phyloP scores from a whole-genome alignment of 495 filamentous ascomycete species.

The Sordaria brevicollis region DNA sequence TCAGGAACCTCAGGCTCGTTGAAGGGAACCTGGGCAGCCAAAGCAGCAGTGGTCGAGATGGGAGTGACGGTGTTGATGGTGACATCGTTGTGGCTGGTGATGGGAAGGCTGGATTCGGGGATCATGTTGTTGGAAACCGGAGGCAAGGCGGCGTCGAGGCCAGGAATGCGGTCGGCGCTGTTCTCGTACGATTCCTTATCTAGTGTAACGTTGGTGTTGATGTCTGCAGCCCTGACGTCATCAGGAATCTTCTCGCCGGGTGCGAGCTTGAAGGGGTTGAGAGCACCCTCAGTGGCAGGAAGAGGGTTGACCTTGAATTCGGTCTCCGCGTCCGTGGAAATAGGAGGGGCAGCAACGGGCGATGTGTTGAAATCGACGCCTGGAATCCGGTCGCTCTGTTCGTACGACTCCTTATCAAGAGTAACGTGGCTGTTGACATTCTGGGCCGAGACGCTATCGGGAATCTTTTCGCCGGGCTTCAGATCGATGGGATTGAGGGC shows the following conservation, averaged over 20 bases:
- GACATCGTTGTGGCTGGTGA: conserved; percentile 40
- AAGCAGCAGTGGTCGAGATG: conserved; percentile 58
- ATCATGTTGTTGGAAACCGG: conserved; percentile 57
- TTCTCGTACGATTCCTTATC: conserved; percentile 81
- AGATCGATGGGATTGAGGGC: conserved; percentile 67
- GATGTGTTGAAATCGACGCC: conserved; percentile 20
- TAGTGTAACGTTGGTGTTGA: conserved; percentile 53
- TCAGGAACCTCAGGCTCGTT: conserved; percentile 60
- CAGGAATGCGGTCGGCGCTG: conserved; percentile 44
- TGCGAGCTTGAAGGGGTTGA: conserved; percentile 69
- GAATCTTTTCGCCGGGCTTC: conserved; percentile 67
- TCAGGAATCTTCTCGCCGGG: conserved; percentile 75
- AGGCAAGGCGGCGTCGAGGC: conserved; percentile 49
- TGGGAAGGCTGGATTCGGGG: conserved; percentile 78
- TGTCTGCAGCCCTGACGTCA: conserved; percentile 40
- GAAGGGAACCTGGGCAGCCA: conserved; percentile 50
- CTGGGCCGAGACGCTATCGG: conserved; percentile 43
- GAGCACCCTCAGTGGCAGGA: conserved; percentile 64
- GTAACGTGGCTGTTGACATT: conserved; percentile 47
- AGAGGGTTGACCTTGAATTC: conserved; percentile 60
- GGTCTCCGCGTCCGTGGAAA: neutral
- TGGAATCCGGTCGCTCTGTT: conserved; percentile 49
- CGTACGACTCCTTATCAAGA: conserved; percentile 68
- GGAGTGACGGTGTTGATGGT: conserved; percentile 60
- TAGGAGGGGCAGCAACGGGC: neutral